Conservation (phyloP, 2,329 filamentous ascomycete species). For the Juglanconis sp. region DNA sequence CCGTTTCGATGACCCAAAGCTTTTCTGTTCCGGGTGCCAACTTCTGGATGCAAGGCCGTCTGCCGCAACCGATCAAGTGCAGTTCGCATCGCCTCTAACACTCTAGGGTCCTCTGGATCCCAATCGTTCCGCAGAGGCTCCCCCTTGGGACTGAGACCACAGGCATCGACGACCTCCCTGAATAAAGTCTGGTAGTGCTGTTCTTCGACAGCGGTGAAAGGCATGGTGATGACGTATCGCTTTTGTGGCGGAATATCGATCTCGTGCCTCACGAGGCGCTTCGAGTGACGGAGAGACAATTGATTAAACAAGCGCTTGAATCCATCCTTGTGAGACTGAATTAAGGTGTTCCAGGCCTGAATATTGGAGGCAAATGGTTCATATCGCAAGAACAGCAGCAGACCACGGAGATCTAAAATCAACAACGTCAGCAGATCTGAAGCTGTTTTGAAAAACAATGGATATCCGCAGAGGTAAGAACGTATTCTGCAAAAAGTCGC, state of each 20-base stretch:
- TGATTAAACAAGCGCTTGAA: constrained; percentile 68
- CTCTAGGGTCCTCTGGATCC: constrained; percentile 55
- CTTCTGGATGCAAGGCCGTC: constrained; percentile 80
- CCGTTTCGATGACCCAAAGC: constrained; percentile 60
- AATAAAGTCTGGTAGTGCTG: constrained; percentile 81
- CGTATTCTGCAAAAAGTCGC: too few relatives aligned
- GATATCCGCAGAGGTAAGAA: too few relatives aligned
- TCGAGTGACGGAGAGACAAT: constrained; percentile 82
- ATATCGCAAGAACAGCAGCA: constrained; percentile 77
- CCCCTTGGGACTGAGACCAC: constrained; percentile 63
- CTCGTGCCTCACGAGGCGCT: constrained; percentile 75
- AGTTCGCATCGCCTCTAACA: constrained; percentile 69
- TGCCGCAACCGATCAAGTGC: constrained; percentile 79
- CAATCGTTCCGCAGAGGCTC: constrained; percentile 59
- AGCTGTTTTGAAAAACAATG: neutral
- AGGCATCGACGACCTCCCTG: constrained; percentile 68
- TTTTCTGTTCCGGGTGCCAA: constrained; percentile 65
- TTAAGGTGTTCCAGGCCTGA: constrained; percentile 66
- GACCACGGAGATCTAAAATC: constrained; percentile 65
- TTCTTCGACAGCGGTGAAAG: constrained; percentile 87
- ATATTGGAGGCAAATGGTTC: constrained; percentile 68
- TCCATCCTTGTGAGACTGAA: constrained; percentile 54
- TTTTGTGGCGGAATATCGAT: constrained; percentile 78
- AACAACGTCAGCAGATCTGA: constrained; percentile 20
- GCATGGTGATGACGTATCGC: constrained; percentile 81